These are phyloP conservation scores for Debaryomycetaceae sp. DNA, from an alignment of 1,139 yeast species.

Conservation along the genomic window DNA sequence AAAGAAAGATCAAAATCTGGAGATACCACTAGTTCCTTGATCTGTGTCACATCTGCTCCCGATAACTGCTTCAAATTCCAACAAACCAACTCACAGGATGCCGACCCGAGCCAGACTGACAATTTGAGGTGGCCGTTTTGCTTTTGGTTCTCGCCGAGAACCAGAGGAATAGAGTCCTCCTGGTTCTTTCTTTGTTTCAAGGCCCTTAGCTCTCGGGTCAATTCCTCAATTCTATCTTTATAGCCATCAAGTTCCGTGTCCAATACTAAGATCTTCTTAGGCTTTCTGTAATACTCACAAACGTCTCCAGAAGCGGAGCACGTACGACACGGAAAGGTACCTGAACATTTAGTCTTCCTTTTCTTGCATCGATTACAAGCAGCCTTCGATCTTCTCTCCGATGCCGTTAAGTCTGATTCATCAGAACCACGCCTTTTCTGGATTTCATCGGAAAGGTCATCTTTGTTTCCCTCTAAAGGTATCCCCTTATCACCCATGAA, in stretches of 20 bases:
- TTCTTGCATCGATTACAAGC: slow-evolving; percentile 24
- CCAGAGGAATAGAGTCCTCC: background rate
- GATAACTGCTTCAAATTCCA: slow-evolving; percentile 23
- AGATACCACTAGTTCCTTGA: slow-evolving; percentile 12
- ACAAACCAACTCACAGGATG: slow-evolving; percentile 24
- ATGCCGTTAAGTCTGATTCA: background rate
- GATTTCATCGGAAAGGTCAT: background rate
- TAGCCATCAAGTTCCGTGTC: slow-evolving; percentile 23
- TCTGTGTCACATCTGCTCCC: slow-evolving; percentile 6
- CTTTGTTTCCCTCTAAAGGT: background rate
- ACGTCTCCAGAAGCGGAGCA: slow-evolving; percentile 14
- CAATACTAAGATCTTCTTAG: slow-evolving; percentile 16
- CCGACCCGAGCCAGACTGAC: slow-evolving; percentile 22
- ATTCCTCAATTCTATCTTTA: slow-evolving; percentile 11
- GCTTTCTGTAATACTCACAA: slow-evolving; percentile 23
- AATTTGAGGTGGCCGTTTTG: slow-evolving; percentile 8
- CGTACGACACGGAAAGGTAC: slow-evolving; percentile 19
- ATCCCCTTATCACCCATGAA: background rate
- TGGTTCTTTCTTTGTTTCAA: background rate
- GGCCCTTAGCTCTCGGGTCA: slow-evolving; percentile 10
- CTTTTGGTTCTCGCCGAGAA: background rate
- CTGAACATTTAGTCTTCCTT: slow-evolving; percentile 28
- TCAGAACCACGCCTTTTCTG: background rate
- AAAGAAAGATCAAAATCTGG: slow-evolving; percentile 24
- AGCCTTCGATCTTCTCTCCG: slow-evolving; percentile 1